Base-by-base conservation (phyloP, 495 filamentous ascomycete species). In the Trypethelium eluteriae region DNA sequence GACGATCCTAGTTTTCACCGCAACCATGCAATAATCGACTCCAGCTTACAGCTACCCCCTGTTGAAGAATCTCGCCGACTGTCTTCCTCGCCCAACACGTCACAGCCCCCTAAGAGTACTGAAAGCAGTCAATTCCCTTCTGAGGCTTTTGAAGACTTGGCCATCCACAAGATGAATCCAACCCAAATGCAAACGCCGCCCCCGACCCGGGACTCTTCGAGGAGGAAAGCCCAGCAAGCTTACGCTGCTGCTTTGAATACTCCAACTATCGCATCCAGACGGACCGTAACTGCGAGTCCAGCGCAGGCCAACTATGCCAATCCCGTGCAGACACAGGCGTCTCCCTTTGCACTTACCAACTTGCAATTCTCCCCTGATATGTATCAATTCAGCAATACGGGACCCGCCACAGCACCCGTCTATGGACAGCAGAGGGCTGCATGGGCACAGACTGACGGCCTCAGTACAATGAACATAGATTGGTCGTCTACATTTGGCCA, bases 371-470 rank as follows among this genome's bases (percentile, higher is more conserved):
- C 86, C 1, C 84, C 86, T 1, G 87, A 89, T 63, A 75, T 86
- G 38, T 91, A 92, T 70, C 83, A 85, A 38, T 87, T 91, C 69
- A 84, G 83, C 11, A 82, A 88, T 66, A 84, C 89, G 2, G 88
- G 89, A 39, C 86, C 91, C 0, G 84, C 88, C 46, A 81, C 85
- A 5, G 89, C 86, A 32, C 85, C 88, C 9, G 82, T 83, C 63
- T 88, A 88, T 66, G 82, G 82, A 6, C 85, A 87, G 68, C 81
- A 86, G 49, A 84, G 85, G 64, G 74, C 87, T 36, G 92, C 92
- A 73, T 94, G 90, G 89, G 91, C 93, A 67, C 79, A 88, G 14
- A 82, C 85, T 62, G 66, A 44, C 25, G 67, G 66, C 57, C 66
- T 70, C 3, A 67, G 39, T 50, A 39, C 47, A 2, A 70, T 74